These are phyloP conservation scores for Zygoascus flipseniorum DNA, from an alignment of 805 yeast species.

Conservation along the genomic window DNA sequence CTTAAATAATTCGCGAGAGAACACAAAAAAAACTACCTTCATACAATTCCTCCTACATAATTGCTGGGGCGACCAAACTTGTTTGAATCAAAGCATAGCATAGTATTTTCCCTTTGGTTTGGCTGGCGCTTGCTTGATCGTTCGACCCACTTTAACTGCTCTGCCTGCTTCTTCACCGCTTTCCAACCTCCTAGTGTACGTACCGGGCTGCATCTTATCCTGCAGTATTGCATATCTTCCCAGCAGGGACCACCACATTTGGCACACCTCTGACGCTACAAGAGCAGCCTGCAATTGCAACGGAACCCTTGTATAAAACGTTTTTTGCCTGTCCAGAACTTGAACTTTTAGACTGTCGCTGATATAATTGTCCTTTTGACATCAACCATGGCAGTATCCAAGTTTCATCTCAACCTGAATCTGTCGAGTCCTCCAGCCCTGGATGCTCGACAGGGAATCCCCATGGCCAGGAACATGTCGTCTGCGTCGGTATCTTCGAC, in stretches of 20 bases:
- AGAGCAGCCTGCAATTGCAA: neutral
- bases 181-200: neutral
- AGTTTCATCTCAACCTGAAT: neutral
- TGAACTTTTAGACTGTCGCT: too few species aligned
- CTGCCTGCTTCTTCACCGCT: neutral
- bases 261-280: neutral
- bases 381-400: neutral
- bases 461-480: constrained; percentile 13
- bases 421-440: constrained; percentile 6
- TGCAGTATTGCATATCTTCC: neutral
- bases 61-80: neutral
- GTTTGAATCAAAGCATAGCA: too few species aligned
- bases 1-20: neutral
- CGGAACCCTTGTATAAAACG: neutral
- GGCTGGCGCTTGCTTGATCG: too few species aligned
- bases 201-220: neutral
- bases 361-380: too few species aligned
- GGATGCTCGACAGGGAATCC: constrained; percentile 4
- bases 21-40: neutral
- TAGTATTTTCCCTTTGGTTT: too few species aligned
- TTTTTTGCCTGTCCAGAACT: neutral
- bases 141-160: neutral
- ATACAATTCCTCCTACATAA: neutral
- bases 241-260: neutral
- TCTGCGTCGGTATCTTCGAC: constrained; percentile 1